phyloP scores from a whole-genome alignment of 805 yeast genomes.

The Zygoascus ofunaensis region DNA sequence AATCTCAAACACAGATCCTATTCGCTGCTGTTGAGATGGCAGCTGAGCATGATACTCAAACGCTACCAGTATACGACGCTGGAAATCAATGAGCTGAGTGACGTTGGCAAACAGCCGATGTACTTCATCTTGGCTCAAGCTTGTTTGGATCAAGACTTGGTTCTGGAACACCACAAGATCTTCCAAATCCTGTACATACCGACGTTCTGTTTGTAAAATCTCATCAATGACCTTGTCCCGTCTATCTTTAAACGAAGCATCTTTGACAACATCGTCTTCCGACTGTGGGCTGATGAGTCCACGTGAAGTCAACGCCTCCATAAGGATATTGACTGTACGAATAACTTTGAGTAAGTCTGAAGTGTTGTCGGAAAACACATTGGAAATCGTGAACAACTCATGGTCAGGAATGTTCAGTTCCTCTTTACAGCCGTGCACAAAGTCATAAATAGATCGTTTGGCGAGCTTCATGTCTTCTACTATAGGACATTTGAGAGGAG shows the following conservation, averaged over 20 bases:
- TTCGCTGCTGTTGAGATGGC: slow-evolving; percentile 66
- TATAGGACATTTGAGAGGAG: slow-evolving; percentile 38
- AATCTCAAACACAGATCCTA: slow-evolving; percentile 82
- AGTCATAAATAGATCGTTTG: slow-evolving; percentile 83
- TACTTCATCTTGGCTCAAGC: slow-evolving; percentile 68
- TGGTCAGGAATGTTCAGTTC: slow-evolving; percentile 69
- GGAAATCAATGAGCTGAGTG: slow-evolving; percentile 78
- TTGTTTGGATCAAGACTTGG: slow-evolving; percentile 56
- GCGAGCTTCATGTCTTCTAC: slow-evolving; percentile 78
- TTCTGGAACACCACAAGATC: slow-evolving; percentile 55
- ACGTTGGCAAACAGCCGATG: slow-evolving; percentile 80
- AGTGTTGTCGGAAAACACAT: slow-evolving; percentile 77
- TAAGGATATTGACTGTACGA: slow-evolving; percentile 57
- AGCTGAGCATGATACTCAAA: slow-evolving; percentile 78
- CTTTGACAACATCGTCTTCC: neutral
- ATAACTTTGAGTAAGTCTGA: slow-evolving; percentile 68
- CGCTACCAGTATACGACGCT: slow-evolving; percentile 79
- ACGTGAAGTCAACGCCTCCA: slow-evolving; percentile 35
- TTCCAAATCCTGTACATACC: slow-evolving; percentile 86
- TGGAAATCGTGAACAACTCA: slow-evolving; percentile 79
- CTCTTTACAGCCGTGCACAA: slow-evolving; percentile 74
- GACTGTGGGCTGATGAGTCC: slow-evolving; percentile 11
- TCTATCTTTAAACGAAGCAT: slow-evolving; percentile 37
- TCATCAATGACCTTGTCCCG: slow-evolving; percentile 76
- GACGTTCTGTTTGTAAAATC: slow-evolving; percentile 80